A percentile compares a stretch with the other conserved stretches of the same genome.
phyloP scores from a whole-genome alignment of 345 rosid species.

The Brassica rapa region DNA sequence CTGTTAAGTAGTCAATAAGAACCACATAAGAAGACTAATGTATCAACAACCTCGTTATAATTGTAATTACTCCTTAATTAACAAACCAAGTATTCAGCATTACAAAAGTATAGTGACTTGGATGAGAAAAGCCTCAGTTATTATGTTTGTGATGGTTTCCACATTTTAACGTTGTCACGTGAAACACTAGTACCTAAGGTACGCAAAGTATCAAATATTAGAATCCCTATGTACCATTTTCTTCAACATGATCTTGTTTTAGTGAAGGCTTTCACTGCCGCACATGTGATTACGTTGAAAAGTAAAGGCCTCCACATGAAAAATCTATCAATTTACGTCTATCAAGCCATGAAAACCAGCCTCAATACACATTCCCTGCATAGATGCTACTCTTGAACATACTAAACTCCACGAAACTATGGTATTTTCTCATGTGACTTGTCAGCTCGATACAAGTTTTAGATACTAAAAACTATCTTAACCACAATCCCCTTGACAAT shows the following conservation, averaged over 20 bases:
- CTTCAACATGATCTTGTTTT: background rate
- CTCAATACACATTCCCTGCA: background rate
- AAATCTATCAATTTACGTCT: constrained; percentile 4
- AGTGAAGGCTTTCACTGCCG: constrained; percentile 8
- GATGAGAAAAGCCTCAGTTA: constrained; percentile 4
- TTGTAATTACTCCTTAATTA: background rate
- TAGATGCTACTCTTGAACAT: constrained; percentile 11
- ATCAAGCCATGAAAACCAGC: background rate
- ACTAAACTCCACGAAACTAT: background rate
- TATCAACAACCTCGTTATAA: background rate
- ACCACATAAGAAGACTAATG: constrained; percentile 4
- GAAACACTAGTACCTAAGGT: background rate
- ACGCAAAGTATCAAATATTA: background rate
- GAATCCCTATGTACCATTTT: background rate
- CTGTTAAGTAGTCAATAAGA: constrained; percentile 28
- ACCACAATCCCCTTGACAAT: background rate
- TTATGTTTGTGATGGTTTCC: background rate
- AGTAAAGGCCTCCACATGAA: background rate
- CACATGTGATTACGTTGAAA: constrained; percentile 16
- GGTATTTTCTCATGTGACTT: constrained; percentile 9
- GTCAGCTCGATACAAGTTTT: constrained; percentile 7
- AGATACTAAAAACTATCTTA: background rate
- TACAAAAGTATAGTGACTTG: constrained; percentile 4
- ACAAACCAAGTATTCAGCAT: constrained; percentile 19
- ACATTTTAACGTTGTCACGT: too few relatives aligned